These are phyloP conservation scores for Colletotrichum shisoi DNA, from an alignment of 2,329 filamentous ascomycete genomes.

Conservation along the genomic window DNA sequence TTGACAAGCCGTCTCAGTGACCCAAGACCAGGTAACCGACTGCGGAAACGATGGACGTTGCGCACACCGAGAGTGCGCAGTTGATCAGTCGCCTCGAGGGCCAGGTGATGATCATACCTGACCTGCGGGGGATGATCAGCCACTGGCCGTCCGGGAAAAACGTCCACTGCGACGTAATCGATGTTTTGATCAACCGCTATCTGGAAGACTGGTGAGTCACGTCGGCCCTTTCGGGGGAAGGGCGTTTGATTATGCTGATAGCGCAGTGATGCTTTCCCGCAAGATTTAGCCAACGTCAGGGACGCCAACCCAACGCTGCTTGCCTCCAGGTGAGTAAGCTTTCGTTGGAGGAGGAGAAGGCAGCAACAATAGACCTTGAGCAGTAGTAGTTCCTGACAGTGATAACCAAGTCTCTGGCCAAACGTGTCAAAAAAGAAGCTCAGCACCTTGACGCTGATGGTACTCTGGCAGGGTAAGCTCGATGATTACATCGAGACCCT, in stretches of 20 bases:
- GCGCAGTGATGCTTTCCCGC: slow-evolving; percentile 5
- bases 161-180: slow-evolving; percentile 7
- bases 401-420: slow-evolving; percentile 30
- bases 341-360: neutral
- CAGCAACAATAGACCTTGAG: neutral
- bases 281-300: slow-evolving; percentile 17
- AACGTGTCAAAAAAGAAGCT: slow-evolving; percentile 15
- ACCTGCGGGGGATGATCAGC: slow-evolving; percentile 22
- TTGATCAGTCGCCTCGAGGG: slow-evolving; percentile 28
- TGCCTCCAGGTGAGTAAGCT: slow-evolving; percentile 27
- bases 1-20: neutral
- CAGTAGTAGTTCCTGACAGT: slow-evolving; percentile 19
- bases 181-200: slow-evolving; percentile 9
- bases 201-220: slow-evolving; percentile 19
- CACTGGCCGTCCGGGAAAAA: slow-evolving; percentile 36
- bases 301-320: slow-evolving; percentile 35
- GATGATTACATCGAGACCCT: slow-evolving; percentile 36
- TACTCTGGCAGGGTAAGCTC: slow-evolving; percentile 37
- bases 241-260: neutral
- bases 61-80: slow-evolving; percentile 27
- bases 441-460: slow-evolving; percentile 20
- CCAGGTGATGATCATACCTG: slow-evolving; percentile 29
- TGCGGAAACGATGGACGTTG: slow-evolving; percentile 16
- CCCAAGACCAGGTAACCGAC: neutral
- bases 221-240: neutral